Evolutionary conservation across 2,329 filamentous ascomycete species (phyloP), one percentile per base, ranked within the genome.

Genomic region (Penicillium janthinellum): DNA sequence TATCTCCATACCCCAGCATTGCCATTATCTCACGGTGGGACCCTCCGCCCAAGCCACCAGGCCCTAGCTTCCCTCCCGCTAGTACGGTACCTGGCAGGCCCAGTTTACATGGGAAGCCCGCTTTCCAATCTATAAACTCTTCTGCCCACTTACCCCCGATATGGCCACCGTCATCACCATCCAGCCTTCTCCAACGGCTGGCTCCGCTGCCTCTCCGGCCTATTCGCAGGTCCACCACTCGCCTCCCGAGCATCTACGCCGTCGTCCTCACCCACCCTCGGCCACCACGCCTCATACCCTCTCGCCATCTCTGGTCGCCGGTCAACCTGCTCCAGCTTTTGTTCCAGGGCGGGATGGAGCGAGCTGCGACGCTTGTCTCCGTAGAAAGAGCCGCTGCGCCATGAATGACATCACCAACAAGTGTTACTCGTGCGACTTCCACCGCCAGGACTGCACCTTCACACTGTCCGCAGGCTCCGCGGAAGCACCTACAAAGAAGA

Each of bases 371-470:
- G 77, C 76, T 51, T 79, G 77, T 66, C 69, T 77, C 56, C 74
- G 72, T 60, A 70, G 76, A 67, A 78, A 76, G 65, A 78, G 75
- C 66, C 72, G 75, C 17, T 78, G 77, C 67, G 76, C 76, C 17
- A 79, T 79, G 72, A 78, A 78, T 62, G 75, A 78, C 60, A 70
- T 73, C 63, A 72, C 77, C 61, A 77, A 78, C 58, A 78, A 78
- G 61, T 78, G 77, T 62, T 78, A 78, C 57, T 78, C 76, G 47
- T 79, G 77, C 59, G 76, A 79, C 54, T 79, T 78, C 41, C 76
- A 78, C 62, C 75, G 75, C 44, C 77, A 79, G 67, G 76, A 79
- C 31, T 79, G 77, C 64, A 79, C 77, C 7, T 79, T 78, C 58
- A 74, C 68, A 28, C 66, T 77, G 7, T 66, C 70, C 35, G 66